Conservation (phyloP, 116 monocot genomes). For the Zostera marina region DNA sequence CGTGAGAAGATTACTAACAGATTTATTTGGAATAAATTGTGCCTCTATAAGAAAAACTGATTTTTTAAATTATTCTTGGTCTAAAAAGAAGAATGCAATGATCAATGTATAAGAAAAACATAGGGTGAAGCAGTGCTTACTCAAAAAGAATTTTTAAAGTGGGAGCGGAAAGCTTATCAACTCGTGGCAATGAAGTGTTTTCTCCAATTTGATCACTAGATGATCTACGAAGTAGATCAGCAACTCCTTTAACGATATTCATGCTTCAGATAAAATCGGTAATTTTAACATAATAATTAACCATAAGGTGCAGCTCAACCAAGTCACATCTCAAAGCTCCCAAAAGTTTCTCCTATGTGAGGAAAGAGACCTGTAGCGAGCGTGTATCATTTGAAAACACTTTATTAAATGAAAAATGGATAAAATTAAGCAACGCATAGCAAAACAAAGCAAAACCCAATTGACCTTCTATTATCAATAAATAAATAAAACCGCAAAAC, state of each 20-base stretch:
- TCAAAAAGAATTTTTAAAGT: constrained; percentile 48
- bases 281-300: constrained; percentile 1
- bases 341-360: not conserved
- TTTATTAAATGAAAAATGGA: too few species aligned
- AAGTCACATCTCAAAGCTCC: not conserved
- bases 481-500: not conserved
- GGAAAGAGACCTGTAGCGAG: too few species aligned
- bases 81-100: too few species aligned
- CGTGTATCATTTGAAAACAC: too few species aligned
- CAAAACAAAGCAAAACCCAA: not conserved
- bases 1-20: too few species aligned
- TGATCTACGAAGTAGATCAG: constrained; percentile 73
- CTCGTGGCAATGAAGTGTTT: constrained; percentile 14
- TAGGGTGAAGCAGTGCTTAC: constrained; percentile 14
- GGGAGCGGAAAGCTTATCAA: constrained; percentile 49
- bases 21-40: too few species aligned
- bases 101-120: not conserved
- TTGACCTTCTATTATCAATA: too few species aligned
- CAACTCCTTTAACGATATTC: constrained; percentile 90
- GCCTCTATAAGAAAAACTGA: too few species aligned
- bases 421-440: too few species aligned
- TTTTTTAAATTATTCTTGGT: too few species aligned
- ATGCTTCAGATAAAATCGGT: constrained; percentile 13
- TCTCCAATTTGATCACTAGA: constrained; percentile 47
- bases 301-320: not conserved